A percentile compares a stretch with the other conserved stretches of the same genome.
phyloP scores from a whole-genome alignment of 768 basidiomycete genomes.

The Termitomyces sp. region DNA sequence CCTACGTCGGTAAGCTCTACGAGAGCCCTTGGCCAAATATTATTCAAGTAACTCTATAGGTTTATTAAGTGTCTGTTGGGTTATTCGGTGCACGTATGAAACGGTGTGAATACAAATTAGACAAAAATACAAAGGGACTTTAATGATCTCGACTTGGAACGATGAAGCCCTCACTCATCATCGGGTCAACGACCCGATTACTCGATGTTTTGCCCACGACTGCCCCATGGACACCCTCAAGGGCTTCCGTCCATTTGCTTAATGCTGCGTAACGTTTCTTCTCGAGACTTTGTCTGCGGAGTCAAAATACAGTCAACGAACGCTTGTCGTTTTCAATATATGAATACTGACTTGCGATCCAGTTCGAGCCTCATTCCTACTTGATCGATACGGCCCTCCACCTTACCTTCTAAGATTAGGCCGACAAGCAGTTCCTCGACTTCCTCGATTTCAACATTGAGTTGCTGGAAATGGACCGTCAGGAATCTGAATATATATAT shows the following conservation, averaged over 20 bases:
- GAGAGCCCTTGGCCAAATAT: not conserved
- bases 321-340: not conserved
- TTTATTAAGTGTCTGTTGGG: not conserved
- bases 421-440: conserved; percentile 93
- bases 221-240: conserved; percentile 71
- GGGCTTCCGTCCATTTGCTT: conserved; percentile 76
- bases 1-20: conserved; percentile 13
- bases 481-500: not conserved
- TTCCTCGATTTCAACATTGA: conserved; percentile 88
- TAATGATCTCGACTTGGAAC: conserved; percentile 11
- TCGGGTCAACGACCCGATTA: conserved; percentile 33
- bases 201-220: conserved; percentile 64
- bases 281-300: conserved; percentile 73
- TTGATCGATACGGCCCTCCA: conserved; percentile 96
- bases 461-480: conserved; percentile 56
- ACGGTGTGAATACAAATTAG: not conserved
- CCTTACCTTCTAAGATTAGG: conserved; percentile 94
- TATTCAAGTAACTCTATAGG: not conserved
- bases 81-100: not conserved
- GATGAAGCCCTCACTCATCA: conserved; percentile 14
- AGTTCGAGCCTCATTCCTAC: conserved; percentile 90
- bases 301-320: conserved; percentile 1
- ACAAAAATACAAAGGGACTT: conserved; percentile 9
- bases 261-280: conserved; percentile 81
- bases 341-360: conserved; percentile 66